Conservation (phyloP, 495 filamentous ascomycete species). For the Platismatia glauca region DNA sequence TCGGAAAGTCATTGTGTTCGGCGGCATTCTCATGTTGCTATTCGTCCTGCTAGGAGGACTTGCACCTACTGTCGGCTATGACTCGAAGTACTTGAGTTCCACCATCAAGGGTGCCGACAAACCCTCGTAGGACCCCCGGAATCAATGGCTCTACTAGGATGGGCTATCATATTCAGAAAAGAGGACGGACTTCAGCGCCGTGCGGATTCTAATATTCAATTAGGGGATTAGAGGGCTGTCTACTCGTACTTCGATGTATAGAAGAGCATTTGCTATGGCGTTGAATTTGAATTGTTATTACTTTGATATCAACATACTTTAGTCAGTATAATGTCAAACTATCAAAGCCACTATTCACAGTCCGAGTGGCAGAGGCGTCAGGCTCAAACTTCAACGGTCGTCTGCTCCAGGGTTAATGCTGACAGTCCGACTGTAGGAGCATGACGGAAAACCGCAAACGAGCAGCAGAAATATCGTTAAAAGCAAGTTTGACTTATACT, state of each 20-base stretch:
- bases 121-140: neutral
- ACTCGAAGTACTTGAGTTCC: conserved; percentile 13
- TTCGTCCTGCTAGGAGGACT: conserved; percentile 60
- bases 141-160: neutral
- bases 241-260: neutral
- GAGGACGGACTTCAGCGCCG: neutral
- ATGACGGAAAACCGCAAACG: neutral
- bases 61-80: conserved; percentile 32
- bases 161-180: neutral
- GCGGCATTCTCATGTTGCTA: conserved; percentile 50
- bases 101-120: conserved; percentile 13
- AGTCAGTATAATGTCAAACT: neutral
- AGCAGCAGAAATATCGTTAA: neutral
- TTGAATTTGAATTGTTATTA: neutral
- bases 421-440: neutral
- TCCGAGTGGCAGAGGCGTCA: neutral
- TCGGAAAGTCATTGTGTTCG: conserved; percentile 67
- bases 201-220: neutral
- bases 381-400: neutral
- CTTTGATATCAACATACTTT: neutral
- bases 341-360: neutral
- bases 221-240: neutral
- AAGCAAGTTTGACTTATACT: too few relatives aligned
- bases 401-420: neutral
- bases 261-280: neutral